Evolutionary conservation across 148 eudicot genomes (phyloP).

Genomic region (Camellia japonica): DNA sequence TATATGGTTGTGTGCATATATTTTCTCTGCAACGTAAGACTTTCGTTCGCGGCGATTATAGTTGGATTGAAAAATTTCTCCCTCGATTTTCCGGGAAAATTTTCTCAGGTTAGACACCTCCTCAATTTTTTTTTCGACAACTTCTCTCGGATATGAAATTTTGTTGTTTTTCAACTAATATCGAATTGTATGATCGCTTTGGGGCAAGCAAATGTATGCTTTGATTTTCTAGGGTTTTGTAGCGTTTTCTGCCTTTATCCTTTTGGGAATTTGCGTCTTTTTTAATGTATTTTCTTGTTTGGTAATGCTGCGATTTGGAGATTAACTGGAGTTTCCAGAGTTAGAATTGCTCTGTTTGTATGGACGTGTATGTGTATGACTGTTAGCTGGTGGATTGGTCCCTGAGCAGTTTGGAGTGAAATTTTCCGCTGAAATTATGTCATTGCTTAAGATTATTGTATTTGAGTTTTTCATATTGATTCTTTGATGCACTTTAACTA

Average conservation of each 20-base stretch:
- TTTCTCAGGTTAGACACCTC: neutral
- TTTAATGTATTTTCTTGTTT: neutral
- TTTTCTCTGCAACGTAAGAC: neutral
- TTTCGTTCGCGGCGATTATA: neutral
- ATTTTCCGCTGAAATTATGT: neutral
- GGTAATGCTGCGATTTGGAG: neutral
- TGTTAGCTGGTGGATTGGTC: neutral
- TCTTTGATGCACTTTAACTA: neutral
- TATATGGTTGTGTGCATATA: neutral
- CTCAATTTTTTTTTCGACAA: neutral
- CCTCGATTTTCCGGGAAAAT: slow-evolving; percentile 1
- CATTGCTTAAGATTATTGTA: neutral
- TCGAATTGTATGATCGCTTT: neutral
- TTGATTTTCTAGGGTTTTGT: neutral
- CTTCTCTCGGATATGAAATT: neutral
- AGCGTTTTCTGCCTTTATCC: neutral
- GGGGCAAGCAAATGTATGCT: neutral
- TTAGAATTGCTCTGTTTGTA: neutral
- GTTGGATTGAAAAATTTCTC: neutral
- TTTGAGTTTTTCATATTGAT: neutral
- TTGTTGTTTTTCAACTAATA: neutral
- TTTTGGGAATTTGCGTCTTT: neutral
- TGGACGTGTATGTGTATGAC: neutral
- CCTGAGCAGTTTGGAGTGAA: neutral
- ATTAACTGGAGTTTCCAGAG: neutral